Base-by-base conservation (phyloP, 768 basidiomycete genomes). In the Auricularia auricula-judae region DNA sequence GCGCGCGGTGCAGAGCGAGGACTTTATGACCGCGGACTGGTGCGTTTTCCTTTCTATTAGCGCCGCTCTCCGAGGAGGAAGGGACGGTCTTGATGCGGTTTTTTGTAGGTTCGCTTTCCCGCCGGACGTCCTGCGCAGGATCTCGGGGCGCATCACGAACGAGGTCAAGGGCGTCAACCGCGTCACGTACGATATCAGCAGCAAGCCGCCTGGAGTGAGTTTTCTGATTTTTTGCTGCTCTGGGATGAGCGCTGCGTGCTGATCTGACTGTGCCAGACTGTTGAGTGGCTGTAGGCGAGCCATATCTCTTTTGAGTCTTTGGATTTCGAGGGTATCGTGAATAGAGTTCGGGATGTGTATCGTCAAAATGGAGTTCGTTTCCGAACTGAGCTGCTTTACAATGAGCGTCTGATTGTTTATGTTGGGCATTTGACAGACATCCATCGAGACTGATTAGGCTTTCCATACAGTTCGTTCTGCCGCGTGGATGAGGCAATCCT, bases 1-100 rank as follows among this genome's bases (percentile, higher is more conserved):
- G 63, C 85, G 97, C 62, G 97, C 97, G 2, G 96, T 98, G 8
- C 88, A 91, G 72, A 87, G 94, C n/a, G 96, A 98, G 73, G 97
- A 99, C 75, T 99, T 99, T 73, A 99, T 99, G 97, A 99, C 97
- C 14, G 97, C 97, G 42, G 96, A 98, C 74, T 98, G 96, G 96
- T 93, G 72, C 53, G 84, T 59, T 29, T 29, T 29, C 29, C 29
- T 29, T 29, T 29, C 29, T 29, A 29, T 29, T 29, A 29, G 29
- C 29, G 29, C 29, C 29, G 29, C 29, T 29, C 29, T 29, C 29
- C 29, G 29, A 29, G 29, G 29, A 29, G 29, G 29, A 29, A 29
- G 29, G 0, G 29, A 29, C 29, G 29, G 29, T 29, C 29, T 29
- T 29, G 29, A 29, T 29, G 29, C 29, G 29, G 29, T 29, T 29